phyloP scores from a whole-genome alignment of 176 grass and related monocot genomes.

The Bonia amplexicaulis region DNA sequence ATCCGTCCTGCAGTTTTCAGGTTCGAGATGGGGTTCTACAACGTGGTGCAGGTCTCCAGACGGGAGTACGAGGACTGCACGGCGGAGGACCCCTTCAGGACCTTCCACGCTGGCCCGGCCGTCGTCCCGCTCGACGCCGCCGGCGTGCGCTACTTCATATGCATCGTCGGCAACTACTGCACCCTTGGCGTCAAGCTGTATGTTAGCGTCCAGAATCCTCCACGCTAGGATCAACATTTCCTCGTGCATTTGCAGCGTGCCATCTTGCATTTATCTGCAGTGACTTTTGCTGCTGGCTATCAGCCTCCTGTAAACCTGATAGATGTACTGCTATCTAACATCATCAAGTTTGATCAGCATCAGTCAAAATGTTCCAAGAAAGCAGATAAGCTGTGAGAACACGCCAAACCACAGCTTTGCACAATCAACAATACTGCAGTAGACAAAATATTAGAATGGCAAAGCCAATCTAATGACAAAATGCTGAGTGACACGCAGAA shows the following conservation, averaged over 20 bases:
- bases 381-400: background rate
- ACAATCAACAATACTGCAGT: background rate
- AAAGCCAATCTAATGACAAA: background rate
- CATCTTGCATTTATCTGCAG: background rate
- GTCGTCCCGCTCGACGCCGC: slow-evolving; percentile 17
- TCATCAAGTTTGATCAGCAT: background rate
- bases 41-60: slow-evolving; percentile 45
- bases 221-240: background rate
- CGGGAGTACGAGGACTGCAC: slow-evolving; percentile 37
- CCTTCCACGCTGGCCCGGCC: background rate
- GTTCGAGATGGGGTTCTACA: slow-evolving; percentile 55
- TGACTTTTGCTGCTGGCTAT: too few relatives aligned
- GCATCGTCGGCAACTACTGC: slow-evolving; percentile 53
- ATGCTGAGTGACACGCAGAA: background rate
- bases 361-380: background rate
- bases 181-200: slow-evolving; percentile 33
- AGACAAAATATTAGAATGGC: background rate
- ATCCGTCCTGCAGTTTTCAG: slow-evolving; percentile 24
- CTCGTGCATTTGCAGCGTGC: background rate
- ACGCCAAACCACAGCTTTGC: background rate
- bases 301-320: background rate
- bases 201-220: background rate
- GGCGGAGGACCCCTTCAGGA: slow-evolving; percentile 16
- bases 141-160: slow-evolving; percentile 30
- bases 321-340: background rate